Evolutionary conservation across 164 flowering plant genomes (phyloP).

Genomic region (Amborella trichopoda): DNA sequence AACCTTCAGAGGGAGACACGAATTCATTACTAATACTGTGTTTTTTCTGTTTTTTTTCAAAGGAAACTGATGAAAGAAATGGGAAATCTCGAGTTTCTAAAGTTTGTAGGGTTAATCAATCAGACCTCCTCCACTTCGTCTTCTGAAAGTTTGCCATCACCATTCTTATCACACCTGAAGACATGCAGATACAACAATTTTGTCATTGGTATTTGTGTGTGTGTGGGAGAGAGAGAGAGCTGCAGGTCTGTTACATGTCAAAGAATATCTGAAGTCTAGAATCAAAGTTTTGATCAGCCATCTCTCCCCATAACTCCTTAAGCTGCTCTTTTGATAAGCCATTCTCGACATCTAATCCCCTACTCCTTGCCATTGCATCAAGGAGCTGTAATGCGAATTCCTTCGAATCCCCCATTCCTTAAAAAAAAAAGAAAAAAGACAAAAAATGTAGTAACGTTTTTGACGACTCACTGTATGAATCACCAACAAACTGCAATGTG

Average conservation of each 20-base stretch:
- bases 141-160: slow-evolving; percentile 85
- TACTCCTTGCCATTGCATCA: slow-evolving; percentile 64
- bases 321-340: slow-evolving; percentile 46
- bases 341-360: slow-evolving; percentile 19
- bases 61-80: too few species aligned
- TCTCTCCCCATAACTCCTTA: slow-evolving; percentile 68
- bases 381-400: slow-evolving; percentile 72
- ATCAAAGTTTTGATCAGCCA: slow-evolving; percentile 58
- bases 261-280: slow-evolving; percentile 87
- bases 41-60: too few species aligned
- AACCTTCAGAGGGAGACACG: slow-evolving; percentile 60
- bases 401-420: slow-evolving; percentile 81
- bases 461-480: too few species aligned
- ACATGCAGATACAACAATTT: background rate
- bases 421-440: background rate
- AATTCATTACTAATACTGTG: too few species aligned
- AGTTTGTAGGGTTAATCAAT: too few species aligned
- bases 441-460: too few species aligned
- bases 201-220: background rate
- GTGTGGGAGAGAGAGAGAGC: background rate
- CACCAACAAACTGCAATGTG: too few species aligned
- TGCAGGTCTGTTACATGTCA: slow-evolving; percentile 56
- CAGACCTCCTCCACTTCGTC: slow-evolving; percentile 94
- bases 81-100: too few species aligned
- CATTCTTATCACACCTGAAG: slow-evolving; percentile 90